Percentiles rank a stretch among this genome's conserved stretches.
These are phyloP conservation scores for Miscanthus sacchariflorus DNA, from an alignment of 202 grass and related monocot species.

Conservation along the genomic window DNA sequence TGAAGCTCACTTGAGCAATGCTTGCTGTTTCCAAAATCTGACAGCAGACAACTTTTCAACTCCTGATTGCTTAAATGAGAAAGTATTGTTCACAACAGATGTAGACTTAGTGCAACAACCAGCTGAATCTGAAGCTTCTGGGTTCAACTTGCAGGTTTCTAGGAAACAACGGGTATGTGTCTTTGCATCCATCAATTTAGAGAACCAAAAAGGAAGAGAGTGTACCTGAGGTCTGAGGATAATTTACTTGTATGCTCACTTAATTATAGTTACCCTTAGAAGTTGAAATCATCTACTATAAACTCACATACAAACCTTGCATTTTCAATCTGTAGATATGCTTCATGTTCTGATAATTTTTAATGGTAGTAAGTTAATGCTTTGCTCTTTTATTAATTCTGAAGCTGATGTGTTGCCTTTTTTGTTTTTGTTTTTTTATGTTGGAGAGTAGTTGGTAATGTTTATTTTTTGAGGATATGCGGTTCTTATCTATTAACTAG, in stretches of 20 bases:
- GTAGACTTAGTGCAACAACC: conserved; percentile 39
- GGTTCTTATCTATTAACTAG: conserved; percentile 17
- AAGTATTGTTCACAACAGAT: conserved; percentile 69
- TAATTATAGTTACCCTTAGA: neutral
- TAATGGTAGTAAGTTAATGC: neutral
- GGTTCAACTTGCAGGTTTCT: conserved; percentile 33
- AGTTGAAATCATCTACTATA: neutral
- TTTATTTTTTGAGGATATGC: neutral
- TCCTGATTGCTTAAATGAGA: conserved; percentile 56
- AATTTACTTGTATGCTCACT: conserved; percentile 12
- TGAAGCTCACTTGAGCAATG: conserved; percentile 40
- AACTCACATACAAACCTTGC: neutral
- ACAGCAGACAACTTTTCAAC: conserved; percentile 50
- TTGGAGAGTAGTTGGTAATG: neutral
- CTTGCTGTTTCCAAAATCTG: conserved; percentile 15
- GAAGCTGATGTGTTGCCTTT: neutral
- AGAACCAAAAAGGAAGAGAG: neutral
- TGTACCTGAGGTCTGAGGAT: neutral
- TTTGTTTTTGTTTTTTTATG: neutral
- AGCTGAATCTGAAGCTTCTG: conserved; percentile 26
- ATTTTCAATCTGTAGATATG: neutral
- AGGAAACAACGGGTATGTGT: conserved; percentile 48
- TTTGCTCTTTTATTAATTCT: conserved; percentile 32
- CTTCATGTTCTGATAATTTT: neutral
- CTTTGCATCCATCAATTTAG: conserved; percentile 26